Conservation (phyloP, 2,329 filamentous ascomycete genomes). For the Graphium sp. region DNA sequence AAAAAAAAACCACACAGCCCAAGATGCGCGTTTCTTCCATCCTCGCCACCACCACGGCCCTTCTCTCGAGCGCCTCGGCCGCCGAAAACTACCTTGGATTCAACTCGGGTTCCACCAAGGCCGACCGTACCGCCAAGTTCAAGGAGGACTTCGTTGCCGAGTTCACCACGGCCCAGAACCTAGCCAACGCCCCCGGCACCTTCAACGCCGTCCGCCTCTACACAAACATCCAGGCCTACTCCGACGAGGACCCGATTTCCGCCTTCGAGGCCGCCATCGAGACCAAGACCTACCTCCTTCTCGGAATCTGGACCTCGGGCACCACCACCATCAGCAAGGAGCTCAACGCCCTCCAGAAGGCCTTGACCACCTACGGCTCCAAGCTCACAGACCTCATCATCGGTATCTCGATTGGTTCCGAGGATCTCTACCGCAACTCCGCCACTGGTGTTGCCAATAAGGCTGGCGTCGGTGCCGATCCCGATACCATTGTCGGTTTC, state of each 20-base stretch:
- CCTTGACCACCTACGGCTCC: constrained; percentile 51
- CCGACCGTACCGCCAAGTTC: constrained; percentile 39
- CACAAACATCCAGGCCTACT: constrained; percentile 44
- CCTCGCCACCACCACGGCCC: constrained; percentile 4
- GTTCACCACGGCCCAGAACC: constrained; percentile 47
- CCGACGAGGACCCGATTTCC: constrained; percentile 45
- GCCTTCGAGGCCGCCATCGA: constrained; percentile 72
- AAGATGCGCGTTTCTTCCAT: constrained; percentile 7
- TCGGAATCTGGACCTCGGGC: constrained; percentile 72
- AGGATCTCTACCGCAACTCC: constrained; percentile 73
- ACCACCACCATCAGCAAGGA: constrained; percentile 51
- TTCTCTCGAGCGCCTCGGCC: constrained; percentile 4
- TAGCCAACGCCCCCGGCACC: constrained; percentile 41
- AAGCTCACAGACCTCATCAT: constrained; percentile 50
- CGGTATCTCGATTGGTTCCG: constrained; percentile 72
- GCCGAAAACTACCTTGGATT: constrained; percentile 41
- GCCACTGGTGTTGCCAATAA: constrained; percentile 48
- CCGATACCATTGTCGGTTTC: constrained; percentile 47
- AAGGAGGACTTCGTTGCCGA: constrained; percentile 52
- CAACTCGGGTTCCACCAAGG: constrained; percentile 54
- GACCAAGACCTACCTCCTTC: constrained; percentile 61
- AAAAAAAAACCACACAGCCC: constrained; percentile 1
- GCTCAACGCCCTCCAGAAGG: constrained; percentile 51
- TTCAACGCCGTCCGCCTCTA: constrained; percentile 58
- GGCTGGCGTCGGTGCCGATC: constrained; percentile 44